A percentile compares a stretch with the other conserved stretches of the same genome.
phyloP scores from a whole-genome alignment of 495 filamentous ascomycete species.

The Talaromyces proteolyticus region DNA sequence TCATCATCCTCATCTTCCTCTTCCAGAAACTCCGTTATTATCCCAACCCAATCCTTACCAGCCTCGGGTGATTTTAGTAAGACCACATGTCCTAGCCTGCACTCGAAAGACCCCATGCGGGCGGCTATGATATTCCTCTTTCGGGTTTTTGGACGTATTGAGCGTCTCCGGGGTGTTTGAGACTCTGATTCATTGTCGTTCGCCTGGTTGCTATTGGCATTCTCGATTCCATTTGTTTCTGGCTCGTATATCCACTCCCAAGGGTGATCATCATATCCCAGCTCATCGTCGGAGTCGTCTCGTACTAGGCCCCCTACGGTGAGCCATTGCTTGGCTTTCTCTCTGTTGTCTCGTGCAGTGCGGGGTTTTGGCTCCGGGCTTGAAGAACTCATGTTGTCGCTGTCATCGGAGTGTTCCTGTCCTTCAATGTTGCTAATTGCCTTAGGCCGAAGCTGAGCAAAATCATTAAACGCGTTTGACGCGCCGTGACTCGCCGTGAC shows the following conservation, averaged over 20 bases:
- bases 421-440: no score
- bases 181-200: constrained; percentile 31
- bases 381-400: background rate
- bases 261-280: constrained; percentile 74
- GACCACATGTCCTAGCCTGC: constrained; percentile 72
- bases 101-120: constrained; percentile 79
- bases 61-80: constrained; percentile 78
- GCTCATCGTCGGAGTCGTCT: constrained; percentile 90
- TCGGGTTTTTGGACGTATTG: constrained; percentile 14
- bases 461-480: no score
- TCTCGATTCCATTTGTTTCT: constrained; percentile 14
- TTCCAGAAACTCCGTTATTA: constrained; percentile 73
- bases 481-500: no score
- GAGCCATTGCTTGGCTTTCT: constrained; percentile 56
- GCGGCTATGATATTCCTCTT: constrained; percentile 65
- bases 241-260: constrained; percentile 87
- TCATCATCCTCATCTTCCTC: constrained; percentile 54
- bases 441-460: no score
- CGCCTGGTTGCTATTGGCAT: constrained; percentile 3
- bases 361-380: background rate
- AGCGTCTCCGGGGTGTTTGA: constrained; percentile 20
- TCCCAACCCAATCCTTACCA: constrained; percentile 83
- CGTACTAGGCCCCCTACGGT: constrained; percentile 59
- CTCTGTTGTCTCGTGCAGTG: constrained; percentile 10
- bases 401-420: background rate